phyloP scores from a whole-genome alignment of 179 eudicot genomes.

The Amaranthus tricolor region DNA sequence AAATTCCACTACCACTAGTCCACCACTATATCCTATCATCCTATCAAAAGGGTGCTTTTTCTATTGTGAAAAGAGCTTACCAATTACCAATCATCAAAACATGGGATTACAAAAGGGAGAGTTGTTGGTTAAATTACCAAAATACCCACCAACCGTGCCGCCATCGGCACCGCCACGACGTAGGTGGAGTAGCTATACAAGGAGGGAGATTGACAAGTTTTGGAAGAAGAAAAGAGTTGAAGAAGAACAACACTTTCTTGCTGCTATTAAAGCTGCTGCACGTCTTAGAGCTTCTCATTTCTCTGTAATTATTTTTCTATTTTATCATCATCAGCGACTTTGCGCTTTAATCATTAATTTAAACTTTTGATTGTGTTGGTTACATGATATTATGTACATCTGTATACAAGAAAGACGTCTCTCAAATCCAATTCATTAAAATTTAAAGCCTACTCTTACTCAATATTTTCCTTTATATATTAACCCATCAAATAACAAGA shows the following conservation, averaged over 20 bases:
- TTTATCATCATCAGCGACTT: no score
- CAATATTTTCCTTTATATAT: no score
- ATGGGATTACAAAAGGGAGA: conserved; percentile 12
- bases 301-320: conserved; percentile 34
- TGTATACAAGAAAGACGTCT: no score
- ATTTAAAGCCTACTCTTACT: no score
- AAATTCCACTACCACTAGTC: background rate
- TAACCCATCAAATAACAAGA: background rate
- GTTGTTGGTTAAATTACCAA: background rate
- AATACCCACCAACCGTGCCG: conserved; percentile 11
- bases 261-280: conserved; percentile 78
- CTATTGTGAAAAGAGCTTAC: background rate
- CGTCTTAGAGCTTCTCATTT: conserved; percentile 54
- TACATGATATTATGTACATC: no score
- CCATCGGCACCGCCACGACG: conserved; percentile 22
- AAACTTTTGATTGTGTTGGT: no score
- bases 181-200: conserved; percentile 43
- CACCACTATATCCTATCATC: background rate
- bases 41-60: background rate
- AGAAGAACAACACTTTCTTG: conserved; percentile 71
- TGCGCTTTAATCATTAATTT: no score
- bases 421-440: no score
- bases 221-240: conserved; percentile 59
- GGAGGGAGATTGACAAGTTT: conserved; percentile 61
- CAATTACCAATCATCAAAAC: background rate